Evolutionary conservation across 345 rosid species (phyloP).

Genomic region (Acer campestre): DNA sequence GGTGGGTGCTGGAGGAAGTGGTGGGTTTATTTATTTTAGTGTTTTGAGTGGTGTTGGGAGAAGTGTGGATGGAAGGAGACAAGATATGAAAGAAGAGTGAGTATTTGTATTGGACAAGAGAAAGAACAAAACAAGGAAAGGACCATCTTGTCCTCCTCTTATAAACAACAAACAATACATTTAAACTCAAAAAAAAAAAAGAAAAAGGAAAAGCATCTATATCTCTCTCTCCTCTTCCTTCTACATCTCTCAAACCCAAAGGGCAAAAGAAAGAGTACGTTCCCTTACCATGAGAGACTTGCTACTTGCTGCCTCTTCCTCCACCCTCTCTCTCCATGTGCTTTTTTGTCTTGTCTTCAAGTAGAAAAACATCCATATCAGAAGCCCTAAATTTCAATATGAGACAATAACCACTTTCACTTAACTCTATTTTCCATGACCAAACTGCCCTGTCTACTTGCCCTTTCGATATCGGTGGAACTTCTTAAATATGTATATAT

Average conservation of each 20-base stretch:
- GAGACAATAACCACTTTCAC: slow-evolving; percentile 36
- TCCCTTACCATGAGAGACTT: slow-evolving; percentile 1
- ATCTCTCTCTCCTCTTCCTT: not conserved
- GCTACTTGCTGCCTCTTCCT: not conserved
- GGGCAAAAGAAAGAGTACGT: not conserved
- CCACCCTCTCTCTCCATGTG: slow-evolving; percentile 46
- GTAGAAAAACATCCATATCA: slow-evolving; percentile 42
- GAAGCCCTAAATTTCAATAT: not conserved
- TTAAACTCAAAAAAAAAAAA: slow-evolving; percentile 14
- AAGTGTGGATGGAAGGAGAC: slow-evolving; percentile 41
- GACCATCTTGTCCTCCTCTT: slow-evolving; percentile 56
- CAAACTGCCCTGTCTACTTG: slow-evolving; percentile 24
- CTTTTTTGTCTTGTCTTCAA: slow-evolving; percentile 51
- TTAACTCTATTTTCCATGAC: not conserved
- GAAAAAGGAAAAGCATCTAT: slow-evolving; percentile 28
- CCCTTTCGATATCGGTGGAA: slow-evolving; percentile 31
- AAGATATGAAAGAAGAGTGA: slow-evolving; percentile 35
- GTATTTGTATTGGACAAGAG: slow-evolving; percentile 34
- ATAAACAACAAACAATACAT: slow-evolving; percentile 22
- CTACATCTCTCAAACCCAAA: no score
- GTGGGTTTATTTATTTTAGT: slow-evolving; percentile 10
- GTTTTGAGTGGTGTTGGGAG: slow-evolving; percentile 33
- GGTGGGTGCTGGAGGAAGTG: slow-evolving; percentile 18
- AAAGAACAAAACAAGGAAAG: slow-evolving; percentile 44
- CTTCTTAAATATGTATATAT: slow-evolving; percentile 11